Percentiles rank a stretch among this genome's conserved stretches.
Conservation (phyloP, 208 protist genomes). For the Borovskyia barvae region DNA sequence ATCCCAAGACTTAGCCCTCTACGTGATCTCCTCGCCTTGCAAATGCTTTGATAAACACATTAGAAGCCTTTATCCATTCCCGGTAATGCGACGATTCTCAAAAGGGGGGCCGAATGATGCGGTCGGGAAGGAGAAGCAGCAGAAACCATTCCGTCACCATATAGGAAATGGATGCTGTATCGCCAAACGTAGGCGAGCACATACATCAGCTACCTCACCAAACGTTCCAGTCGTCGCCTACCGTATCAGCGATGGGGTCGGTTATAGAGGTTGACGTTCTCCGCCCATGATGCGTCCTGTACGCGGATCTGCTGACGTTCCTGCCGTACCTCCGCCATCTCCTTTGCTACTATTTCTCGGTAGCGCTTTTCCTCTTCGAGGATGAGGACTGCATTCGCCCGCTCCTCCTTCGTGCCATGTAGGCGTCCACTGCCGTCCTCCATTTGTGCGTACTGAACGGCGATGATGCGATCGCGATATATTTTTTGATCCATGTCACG, state of each 20-base stretch:
- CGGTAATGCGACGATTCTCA: too few species aligned
- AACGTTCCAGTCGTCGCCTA: too few species aligned
- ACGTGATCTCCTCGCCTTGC: too few species aligned
- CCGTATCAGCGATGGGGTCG: slow-evolving; percentile 9
- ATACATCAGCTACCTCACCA: too few species aligned
- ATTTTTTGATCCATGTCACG: slow-evolving; percentile 67
- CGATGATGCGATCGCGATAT: slow-evolving; percentile 65
- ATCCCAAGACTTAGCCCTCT: too few species aligned
- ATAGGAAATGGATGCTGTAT: background rate
- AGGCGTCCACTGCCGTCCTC: slow-evolving; percentile 78
- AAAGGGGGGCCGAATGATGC: too few species aligned
- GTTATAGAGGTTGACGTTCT: slow-evolving; percentile 34
- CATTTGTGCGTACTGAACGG: slow-evolving; percentile 77
- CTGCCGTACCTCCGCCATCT: slow-evolving; percentile 40
- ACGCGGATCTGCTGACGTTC: slow-evolving; percentile 35
- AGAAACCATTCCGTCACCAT: background rate
- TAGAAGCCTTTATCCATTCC: too few species aligned
- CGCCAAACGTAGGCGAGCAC: too few species aligned
- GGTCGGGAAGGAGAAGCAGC: background rate
- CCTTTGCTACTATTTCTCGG: slow-evolving; percentile 47
- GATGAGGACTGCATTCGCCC: slow-evolving; percentile 71
- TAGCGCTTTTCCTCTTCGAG: slow-evolving; percentile 70
- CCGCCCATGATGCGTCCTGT: slow-evolving; percentile 67
- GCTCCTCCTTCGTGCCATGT: slow-evolving; percentile 75
- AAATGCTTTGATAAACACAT: too few species aligned